Base-by-base conservation (phyloP, 1,284 basidiomycete genomes). In the Laetiporus sulphureus region DNA sequence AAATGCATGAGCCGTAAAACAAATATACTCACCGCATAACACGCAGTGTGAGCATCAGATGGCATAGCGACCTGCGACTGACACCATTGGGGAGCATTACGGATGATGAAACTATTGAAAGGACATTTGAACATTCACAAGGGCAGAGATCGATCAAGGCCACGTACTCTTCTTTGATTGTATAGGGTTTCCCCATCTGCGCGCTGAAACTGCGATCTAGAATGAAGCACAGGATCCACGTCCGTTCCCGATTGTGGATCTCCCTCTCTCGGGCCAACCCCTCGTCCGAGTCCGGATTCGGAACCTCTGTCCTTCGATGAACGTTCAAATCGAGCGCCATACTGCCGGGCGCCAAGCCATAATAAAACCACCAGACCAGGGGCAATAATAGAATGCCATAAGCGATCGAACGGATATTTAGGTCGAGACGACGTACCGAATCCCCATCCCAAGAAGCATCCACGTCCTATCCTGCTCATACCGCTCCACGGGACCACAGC, bases 391-490 rank as follows among this genome's bases (percentile, higher is more conserved):
- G n/a, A n/a, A n/a, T n/a, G n/a, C n/a, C n/a, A n/a, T n/a, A n/a
- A n/a, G n/a, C n/a, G n/a, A n/a, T n/a, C n/a, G n/a, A n/a, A n/a
- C n/a, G n/a, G n/a, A n/a, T n/a, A n/a, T n/a, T n/a, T n/a, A n/a
- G n/a, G 54, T 49, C 4, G 31, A n/a, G 15, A 32, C n/a, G 11
- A 44, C 60, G 32, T 45, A 85, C 83, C 85, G 71, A 51, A 90
- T 89, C 12, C 77, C 88, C 83, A 91, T 88, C 23, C 90, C 89
- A 21, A 94, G 70, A 38, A 91, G 70, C 53, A 91, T 61, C 93
- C 95, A 99, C 0, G 94, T 98, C 55, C 89, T 83, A 65, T 99
- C 95, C 57, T 97, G 92, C 60, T 99, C 96, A 58, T 91, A 98
- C 13, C 90, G 77, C 63, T 93, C 90, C 27, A 91, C 90, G 4